Conservation (phyloP, 805 yeast genomes). For the Nakazawaea siamensis region DNA sequence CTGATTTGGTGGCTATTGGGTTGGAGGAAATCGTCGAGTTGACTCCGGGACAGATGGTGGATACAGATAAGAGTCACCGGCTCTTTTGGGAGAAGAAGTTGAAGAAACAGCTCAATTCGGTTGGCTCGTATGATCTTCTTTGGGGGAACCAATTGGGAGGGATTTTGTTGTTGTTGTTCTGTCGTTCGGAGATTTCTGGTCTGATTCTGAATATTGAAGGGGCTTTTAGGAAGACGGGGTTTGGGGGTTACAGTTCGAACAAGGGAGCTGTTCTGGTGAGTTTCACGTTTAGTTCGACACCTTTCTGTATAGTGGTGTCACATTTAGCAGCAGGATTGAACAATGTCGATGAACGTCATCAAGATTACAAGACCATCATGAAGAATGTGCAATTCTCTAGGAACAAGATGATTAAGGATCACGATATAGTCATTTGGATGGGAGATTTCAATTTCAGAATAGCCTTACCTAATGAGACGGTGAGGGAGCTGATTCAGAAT, state of each 20-base stretch:
- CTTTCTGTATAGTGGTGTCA: conserved; percentile 80
- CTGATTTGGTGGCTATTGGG: conserved; percentile 77
- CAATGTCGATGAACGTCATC: conserved; percentile 77
- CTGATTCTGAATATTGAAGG: conserved; percentile 64
- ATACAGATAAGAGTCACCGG: conserved; percentile 58
- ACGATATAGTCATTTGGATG: conserved; percentile 84
- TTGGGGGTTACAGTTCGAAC: conserved; percentile 49
- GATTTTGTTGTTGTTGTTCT: conserved; percentile 60
- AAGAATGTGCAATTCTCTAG: conserved; percentile 75
- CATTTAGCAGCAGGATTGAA: conserved; percentile 91
- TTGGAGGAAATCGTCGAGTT: conserved; percentile 86
- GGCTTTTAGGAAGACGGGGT: conserved; percentile 74
- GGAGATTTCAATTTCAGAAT: conserved; percentile 93
- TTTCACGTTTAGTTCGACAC: conserved; percentile 47
- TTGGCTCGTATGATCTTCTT: conserved; percentile 41
- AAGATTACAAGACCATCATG: conserved; percentile 70
- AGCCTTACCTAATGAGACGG: conserved; percentile 62
- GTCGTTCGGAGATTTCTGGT: conserved; percentile 41
- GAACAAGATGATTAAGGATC: conserved; percentile 68
- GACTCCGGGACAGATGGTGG: conserved; percentile 74
- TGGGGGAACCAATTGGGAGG: conserved; percentile 88
- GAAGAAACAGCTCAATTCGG: conserved; percentile 32
- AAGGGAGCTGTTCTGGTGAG: conserved; percentile 78
- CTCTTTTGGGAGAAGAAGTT: conserved; percentile 61
- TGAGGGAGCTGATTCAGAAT: conserved; percentile 44